phyloP scores from a whole-genome alignment of 2,329 filamentous ascomycete genomes.

The Cadophora sp. region DNA sequence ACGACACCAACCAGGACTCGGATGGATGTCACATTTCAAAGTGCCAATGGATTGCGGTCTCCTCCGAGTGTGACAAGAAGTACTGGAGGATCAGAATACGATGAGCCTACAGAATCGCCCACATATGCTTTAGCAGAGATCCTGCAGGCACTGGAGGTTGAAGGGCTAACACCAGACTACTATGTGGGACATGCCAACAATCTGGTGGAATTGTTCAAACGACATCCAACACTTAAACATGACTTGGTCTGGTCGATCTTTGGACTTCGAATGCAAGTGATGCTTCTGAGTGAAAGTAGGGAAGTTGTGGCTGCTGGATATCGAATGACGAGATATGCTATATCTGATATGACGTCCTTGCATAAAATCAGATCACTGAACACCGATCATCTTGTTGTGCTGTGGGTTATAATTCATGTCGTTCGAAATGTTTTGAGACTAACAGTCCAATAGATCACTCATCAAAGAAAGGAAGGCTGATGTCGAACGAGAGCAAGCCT shows the following conservation, averaged over 20 bases:
- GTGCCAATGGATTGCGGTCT: slow-evolving; percentile 57
- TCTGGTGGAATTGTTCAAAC: slow-evolving; percentile 94
- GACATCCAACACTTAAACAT: slow-evolving; percentile 92
- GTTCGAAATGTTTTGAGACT: slow-evolving; percentile 23
- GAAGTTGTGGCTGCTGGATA: slow-evolving; percentile 97
- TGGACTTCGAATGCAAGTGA: slow-evolving; percentile 89
- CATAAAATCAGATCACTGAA: slow-evolving; percentile 87
- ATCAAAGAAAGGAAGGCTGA: slow-evolving; percentile 97
- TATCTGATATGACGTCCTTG: slow-evolving; percentile 88
- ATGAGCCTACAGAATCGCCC: slow-evolving; percentile 81
- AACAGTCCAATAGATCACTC: slow-evolving; percentile 63
- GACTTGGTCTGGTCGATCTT: slow-evolving; percentile 97
- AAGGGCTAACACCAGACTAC: slow-evolving; percentile 89
- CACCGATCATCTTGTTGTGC: slow-evolving; percentile 89
- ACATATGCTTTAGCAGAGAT: slow-evolving; percentile 91
- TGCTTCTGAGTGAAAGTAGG: slow-evolving; percentile 93
- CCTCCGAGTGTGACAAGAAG: slow-evolving; percentile 62
- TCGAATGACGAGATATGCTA: slow-evolving; percentile 89
- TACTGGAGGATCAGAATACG: slow-evolving; percentile 65
- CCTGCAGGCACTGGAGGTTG: slow-evolving; percentile 85
- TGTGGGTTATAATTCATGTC: slow-evolving; percentile 50
- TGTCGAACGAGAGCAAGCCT: slow-evolving; percentile 92
- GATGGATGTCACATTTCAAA: slow-evolving; percentile 54
- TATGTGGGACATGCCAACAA: slow-evolving; percentile 93
- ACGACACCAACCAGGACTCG: slow-evolving; percentile 57